Conservation (phyloP, 2,329 filamentous ascomycete genomes). For the Fusarium haematococcum region DNA sequence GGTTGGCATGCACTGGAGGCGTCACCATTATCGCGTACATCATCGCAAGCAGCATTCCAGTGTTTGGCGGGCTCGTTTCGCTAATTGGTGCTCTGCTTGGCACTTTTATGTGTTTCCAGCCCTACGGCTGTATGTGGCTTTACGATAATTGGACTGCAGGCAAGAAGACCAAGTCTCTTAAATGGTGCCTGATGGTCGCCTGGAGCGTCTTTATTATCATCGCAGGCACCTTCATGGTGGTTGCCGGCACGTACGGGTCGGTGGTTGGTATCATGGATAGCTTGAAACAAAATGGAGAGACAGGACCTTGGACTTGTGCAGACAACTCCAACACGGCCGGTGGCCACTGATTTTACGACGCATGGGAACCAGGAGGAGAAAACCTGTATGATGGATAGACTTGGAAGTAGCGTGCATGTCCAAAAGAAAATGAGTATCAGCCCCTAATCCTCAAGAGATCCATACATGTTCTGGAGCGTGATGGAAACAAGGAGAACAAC, state of each 20-base stretch:
- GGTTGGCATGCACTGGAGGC: constrained; percentile 25
- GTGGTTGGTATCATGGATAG: not conserved
- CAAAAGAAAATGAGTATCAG: not conserved
- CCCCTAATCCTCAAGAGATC: not conserved
- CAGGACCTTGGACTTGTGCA: not conserved
- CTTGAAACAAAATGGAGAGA: not conserved
- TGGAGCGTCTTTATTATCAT: not conserved
- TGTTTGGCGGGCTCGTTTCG: constrained; percentile 1
- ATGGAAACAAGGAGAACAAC: not conserved
- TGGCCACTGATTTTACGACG: not conserved
- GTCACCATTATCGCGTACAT: constrained; percentile 5
- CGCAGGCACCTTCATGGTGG: not conserved
- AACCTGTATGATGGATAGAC: not conserved
- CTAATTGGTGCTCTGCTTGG: constrained; percentile 7
- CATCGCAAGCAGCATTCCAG: constrained; percentile 1
- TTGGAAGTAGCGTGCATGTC: not conserved
- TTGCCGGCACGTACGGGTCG: not conserved
- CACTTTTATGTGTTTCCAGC: constrained; percentile 10
- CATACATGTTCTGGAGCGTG: not conserved
- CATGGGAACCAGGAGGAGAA: not conserved
- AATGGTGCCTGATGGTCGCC: not conserved
- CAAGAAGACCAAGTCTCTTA: not conserved
- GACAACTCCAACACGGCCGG: not conserved
- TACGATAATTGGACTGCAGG: not conserved
- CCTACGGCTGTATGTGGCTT: constrained; percentile 9